Evolutionary conservation across 768 basidiomycete species (phyloP).

Genomic region (Kwoniella shandongensis): DNA sequence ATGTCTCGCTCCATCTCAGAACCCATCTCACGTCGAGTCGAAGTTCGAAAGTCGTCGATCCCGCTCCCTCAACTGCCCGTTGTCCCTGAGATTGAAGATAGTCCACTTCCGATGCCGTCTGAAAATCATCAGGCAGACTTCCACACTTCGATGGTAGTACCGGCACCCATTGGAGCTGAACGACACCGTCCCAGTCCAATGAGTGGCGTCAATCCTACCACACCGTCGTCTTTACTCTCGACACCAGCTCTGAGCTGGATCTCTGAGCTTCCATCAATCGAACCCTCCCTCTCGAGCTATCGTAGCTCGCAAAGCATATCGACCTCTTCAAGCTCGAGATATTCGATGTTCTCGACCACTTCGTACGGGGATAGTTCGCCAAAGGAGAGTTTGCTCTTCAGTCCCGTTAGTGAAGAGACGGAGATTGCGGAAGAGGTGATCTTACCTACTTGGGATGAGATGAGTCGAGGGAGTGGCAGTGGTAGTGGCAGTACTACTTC

Average conservation of each 20-base stretch:
- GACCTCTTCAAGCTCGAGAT: slow-evolving; percentile 5
- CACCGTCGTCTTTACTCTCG: neutral
- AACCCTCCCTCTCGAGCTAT: neutral
- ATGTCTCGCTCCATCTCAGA: neutral
- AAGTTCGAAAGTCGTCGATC: neutral
- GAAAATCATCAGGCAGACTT: too few species aligned
- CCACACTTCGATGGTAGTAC: neutral
- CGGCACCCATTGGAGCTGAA: slow-evolving; percentile 11
- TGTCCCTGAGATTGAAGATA: neutral
- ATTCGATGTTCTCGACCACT: slow-evolving; percentile 2
- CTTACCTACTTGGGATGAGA: neutral
- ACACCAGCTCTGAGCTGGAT: neutral
- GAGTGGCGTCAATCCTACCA: neutral
- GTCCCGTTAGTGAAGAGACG: neutral
- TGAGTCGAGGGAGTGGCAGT: neutral
- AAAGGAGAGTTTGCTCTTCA: too few species aligned
- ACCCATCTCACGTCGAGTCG: neutral
- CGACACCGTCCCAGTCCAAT: neutral
- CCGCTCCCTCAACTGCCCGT: slow-evolving; percentile 6
- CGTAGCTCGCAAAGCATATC: slow-evolving; percentile 12
- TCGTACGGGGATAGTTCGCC: too few species aligned
- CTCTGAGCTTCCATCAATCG: neutral
- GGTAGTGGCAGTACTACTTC: slow-evolving; percentile 1
- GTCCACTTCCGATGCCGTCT: too few species aligned
- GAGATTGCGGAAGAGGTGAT: neutral